Conservation (phyloP, 345 rosid genomes). For the Tarenaya hassleriana region DNA sequence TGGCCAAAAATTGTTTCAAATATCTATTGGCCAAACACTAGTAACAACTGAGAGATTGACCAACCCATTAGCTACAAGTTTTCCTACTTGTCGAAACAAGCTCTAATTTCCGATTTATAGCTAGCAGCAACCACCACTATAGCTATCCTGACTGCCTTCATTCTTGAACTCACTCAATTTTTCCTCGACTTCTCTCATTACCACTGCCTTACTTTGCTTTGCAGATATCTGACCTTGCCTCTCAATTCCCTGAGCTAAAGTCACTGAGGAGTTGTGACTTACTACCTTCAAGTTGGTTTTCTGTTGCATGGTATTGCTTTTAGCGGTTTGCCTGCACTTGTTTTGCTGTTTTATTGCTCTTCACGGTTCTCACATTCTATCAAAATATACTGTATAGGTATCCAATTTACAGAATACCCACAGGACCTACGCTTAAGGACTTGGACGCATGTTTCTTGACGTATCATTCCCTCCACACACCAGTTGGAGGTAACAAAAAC, state of each 20-base stretch:
- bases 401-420: conserved; percentile 91
- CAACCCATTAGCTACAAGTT: too few species aligned
- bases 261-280: conserved; percentile 69
- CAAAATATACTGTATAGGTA: conserved; percentile 39
- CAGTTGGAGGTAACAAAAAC: conserved; percentile 39
- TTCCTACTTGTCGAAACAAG: too few species aligned
- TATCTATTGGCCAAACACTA: too few species aligned
- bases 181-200: too few species aligned
- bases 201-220: conserved; percentile 16
- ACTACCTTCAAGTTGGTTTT: conserved; percentile 73
- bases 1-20: too few species aligned
- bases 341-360: not conserved
- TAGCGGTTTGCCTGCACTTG: not conserved
- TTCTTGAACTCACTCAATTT: too few species aligned
- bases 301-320: conserved; percentile 75
- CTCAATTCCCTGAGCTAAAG: conserved; percentile 54
- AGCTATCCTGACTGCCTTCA: not conserved
- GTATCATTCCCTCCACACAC: conserved; percentile 65
- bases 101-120: too few species aligned
- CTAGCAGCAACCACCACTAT: too few species aligned
- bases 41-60: too few species aligned
- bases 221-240: conserved; percentile 67
- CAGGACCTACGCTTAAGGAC: conserved; percentile 80
- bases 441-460: conserved; percentile 94
- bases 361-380: conserved; percentile 5